A percentile compares a stretch with the other conserved stretches of the same genome.
phyloP scores from a whole-genome alignment of 2,329 filamentous ascomycete species.

The Nemania sp. region DNA sequence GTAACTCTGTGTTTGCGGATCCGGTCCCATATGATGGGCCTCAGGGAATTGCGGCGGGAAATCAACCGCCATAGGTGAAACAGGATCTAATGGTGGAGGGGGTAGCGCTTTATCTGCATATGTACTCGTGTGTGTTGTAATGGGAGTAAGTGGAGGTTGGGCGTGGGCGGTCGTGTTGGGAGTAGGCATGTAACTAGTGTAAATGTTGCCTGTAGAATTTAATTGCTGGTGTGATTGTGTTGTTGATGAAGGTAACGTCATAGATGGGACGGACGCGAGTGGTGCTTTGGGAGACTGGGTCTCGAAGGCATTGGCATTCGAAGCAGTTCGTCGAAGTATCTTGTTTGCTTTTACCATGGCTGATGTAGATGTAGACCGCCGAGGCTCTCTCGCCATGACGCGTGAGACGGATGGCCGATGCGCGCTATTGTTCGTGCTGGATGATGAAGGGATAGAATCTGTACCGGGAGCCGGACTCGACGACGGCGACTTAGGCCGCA shows the following conservation, averaged over 20 bases:
- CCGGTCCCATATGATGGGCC: slow-evolving; percentile 20
- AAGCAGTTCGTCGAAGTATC: slow-evolving; percentile 33
- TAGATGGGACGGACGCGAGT: slow-evolving; percentile 30
- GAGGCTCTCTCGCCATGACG: slow-evolving; percentile 36
- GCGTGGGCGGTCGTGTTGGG: slow-evolving; percentile 14
- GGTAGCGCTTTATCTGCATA: slow-evolving; percentile 48
- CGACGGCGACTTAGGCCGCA: slow-evolving; percentile 47
- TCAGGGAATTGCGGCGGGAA: slow-evolving; percentile 39
- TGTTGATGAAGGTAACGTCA: slow-evolving; percentile 35
- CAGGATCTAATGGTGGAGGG: slow-evolving; percentile 46
- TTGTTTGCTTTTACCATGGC: slow-evolving; percentile 39
- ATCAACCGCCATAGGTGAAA: slow-evolving; percentile 47
- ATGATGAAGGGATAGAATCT: slow-evolving; percentile 22
- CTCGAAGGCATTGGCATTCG: slow-evolving; percentile 34
- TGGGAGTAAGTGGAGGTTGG: slow-evolving; percentile 35
- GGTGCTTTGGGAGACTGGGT: slow-evolving; percentile 20
- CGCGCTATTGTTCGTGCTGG: slow-evolving; percentile 16
- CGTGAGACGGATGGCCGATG: slow-evolving; percentile 29
- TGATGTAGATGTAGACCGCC: slow-evolving; percentile 46
- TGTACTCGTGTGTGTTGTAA: slow-evolving; percentile 28
- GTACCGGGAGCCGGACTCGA: slow-evolving; percentile 25
- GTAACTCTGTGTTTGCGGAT: slow-evolving; percentile 30
- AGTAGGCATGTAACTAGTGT: slow-evolving; percentile 29
- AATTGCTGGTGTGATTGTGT: slow-evolving; percentile 28
- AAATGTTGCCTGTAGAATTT: slow-evolving; percentile 22